Evolutionary conservation across 257 asterid species (phyloP), one percentile per base, ranked within the genome.

Genomic region (Mitragyna speciosa): DNA sequence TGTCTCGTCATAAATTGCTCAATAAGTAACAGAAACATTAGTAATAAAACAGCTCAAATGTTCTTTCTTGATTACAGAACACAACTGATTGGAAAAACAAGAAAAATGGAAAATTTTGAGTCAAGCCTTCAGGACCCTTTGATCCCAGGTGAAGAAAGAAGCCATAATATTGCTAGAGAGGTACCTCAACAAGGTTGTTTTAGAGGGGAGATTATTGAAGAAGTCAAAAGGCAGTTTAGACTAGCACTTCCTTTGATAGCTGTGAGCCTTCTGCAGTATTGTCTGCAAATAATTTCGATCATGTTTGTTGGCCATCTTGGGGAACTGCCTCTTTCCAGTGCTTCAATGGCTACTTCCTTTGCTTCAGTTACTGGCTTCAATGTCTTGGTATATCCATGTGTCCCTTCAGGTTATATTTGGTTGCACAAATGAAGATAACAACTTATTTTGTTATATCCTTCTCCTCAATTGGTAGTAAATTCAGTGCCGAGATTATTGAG

Each of bases 291-390:
- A 48, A 89, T 91, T 54, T 87, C 94, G 2, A 30, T 90, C 11
- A 91, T 91, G 97, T 91, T 91, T 75, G 94, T 91, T 14, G 97
- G 97, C 5, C 97, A 87, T 76, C 85, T 90, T 7, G 93, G 93
- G 0, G 88, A 91, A 61, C 79, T 91, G 70, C 72, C 89, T 0
- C 91, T 91, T 76, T 87, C 97, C 31, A 79, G 93, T 77, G 93
- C 94, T 78, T 90, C 97, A 30, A 83, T 91, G 86, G 94, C 93
- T 52, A 90, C 93, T 69, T 89, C 93, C 39, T 91, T 90, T 36
- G 94, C 97, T 66, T 80, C 97, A 0, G 91, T 90, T 81, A 87
- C 92, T 2, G 96, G 93, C 36, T 91, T 87, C 88, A 91, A 88
- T 65, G 87, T 91, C 4, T 48, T 91, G 87, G 97, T 91, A 86